Percentiles rank a stretch among this genome's conserved stretches.
Conservation (phyloP, 83 land plant species). For the Larix sibirica region DNA sequence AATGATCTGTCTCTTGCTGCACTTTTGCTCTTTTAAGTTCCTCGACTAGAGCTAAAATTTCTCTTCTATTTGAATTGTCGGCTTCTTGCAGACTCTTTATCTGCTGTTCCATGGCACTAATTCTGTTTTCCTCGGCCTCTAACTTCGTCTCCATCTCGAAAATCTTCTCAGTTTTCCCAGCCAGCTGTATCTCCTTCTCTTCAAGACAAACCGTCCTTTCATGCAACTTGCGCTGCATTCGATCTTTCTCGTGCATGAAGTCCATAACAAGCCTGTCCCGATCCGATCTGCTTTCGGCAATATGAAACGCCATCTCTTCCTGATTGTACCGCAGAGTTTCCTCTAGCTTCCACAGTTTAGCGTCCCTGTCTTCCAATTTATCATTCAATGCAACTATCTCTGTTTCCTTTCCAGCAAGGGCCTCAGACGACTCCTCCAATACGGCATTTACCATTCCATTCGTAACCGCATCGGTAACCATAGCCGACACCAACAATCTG, state of each 20-base stretch:
- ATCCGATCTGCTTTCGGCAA: slow-evolving; percentile 7
- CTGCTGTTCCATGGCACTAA: background rate
- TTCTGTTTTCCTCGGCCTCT: background rate
- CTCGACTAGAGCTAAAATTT: background rate
- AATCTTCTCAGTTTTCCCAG: background rate
- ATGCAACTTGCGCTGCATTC: background rate
- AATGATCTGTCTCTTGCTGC: background rate
- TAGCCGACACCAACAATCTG: slow-evolving; percentile 11
- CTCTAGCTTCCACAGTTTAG: background rate
- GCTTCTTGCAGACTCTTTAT: background rate
- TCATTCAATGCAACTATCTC: slow-evolving; percentile 4
- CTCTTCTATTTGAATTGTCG: background rate
- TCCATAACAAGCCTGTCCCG: background rate
- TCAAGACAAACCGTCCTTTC: background rate
- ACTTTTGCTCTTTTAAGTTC: background rate
- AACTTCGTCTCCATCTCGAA: background rate
- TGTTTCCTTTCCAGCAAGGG: slow-evolving; percentile 9
- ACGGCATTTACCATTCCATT: slow-evolving; percentile 7
- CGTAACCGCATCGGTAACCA: slow-evolving; percentile 18
- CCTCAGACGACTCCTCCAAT: slow-evolving; percentile 8
- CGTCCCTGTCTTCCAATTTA: slow-evolving; percentile 7
- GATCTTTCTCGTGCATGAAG: background rate
- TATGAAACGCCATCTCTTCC: background rate
- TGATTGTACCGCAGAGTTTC: background rate
- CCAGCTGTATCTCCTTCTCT: background rate